Conservation (phyloP, 192 early-diverging fungal genomes). For the Linnemannia elongata region DNA sequence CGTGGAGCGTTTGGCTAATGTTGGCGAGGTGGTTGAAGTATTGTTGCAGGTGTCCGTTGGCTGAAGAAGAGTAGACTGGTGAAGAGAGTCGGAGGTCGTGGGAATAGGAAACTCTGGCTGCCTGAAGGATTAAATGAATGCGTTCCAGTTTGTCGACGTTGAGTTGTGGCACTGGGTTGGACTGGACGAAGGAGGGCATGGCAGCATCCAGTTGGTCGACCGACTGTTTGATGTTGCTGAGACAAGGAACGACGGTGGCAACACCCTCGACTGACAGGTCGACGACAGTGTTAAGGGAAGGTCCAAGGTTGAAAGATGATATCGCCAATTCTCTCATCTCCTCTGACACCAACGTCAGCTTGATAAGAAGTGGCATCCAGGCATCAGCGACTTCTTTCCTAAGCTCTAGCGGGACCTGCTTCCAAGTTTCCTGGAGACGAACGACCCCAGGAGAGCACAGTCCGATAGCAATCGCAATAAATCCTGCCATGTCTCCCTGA, state of each 20-base stretch:
- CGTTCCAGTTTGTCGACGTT: constrained; percentile 38
- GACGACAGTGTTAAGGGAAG: constrained; percentile 23
- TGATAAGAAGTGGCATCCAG: constrained; percentile 73
- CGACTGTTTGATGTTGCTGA: constrained; percentile 71
- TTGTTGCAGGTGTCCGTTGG: constrained; percentile 46
- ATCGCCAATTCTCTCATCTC: constrained; percentile 57
- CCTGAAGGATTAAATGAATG: constrained; percentile 16
- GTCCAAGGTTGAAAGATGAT: constrained; percentile 23
- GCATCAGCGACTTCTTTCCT: constrained; percentile 63
- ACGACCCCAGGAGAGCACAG: constrained; percentile 75
- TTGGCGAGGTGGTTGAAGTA: constrained; percentile 56
- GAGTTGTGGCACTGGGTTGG: constrained; percentile 11
- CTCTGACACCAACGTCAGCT: constrained; percentile 64
- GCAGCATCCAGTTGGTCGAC: constrained; percentile 59
- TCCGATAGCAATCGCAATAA: constrained; percentile 76
- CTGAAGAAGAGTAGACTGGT: not conserved
- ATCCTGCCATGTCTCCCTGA: constrained; percentile 75
- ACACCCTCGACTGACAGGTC: constrained; percentile 22
- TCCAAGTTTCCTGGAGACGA: constrained; percentile 79
- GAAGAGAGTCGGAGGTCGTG: constrained; percentile 4
- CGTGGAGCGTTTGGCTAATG: constrained; percentile 42
- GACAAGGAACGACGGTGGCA: constrained; percentile 66
- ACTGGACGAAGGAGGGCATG: constrained; percentile 54
- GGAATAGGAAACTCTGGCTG: not conserved
- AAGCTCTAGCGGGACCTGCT: constrained; percentile 64